Percentiles rank a stretch among this genome's conserved stretches.
These are phyloP conservation scores for Ramalina peruviana DNA, from an alignment of 495 filamentous ascomycete species.

Conservation along the genomic window DNA sequence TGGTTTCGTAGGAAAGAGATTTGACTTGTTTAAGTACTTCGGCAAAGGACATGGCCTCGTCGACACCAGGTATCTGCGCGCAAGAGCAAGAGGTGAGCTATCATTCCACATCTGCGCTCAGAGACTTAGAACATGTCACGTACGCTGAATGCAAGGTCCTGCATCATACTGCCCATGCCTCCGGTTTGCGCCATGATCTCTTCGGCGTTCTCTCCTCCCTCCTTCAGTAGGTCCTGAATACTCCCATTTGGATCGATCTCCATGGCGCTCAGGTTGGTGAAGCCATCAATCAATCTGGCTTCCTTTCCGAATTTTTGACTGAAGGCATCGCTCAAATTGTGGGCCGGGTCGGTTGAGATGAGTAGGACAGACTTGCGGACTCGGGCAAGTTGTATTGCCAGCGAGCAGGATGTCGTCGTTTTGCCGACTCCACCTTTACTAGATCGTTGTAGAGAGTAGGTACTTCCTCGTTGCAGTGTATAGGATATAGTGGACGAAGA, in stretches of 20 bases:
- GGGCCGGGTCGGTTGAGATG: constrained; percentile 95
- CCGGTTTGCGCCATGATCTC: constrained; percentile 49
- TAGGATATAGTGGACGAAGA: too few species aligned
- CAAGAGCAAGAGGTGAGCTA: too few species aligned
- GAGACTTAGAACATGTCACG: constrained; percentile 18
- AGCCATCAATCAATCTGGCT: constrained; percentile 81
- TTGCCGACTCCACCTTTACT: constrained; percentile 84
- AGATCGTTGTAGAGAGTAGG: background rate
- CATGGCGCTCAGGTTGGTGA: constrained; percentile 92
- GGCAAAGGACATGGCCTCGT: constrained; percentile 99
- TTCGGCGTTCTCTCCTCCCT: constrained; percentile 59
- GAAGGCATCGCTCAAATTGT: constrained; percentile 97
- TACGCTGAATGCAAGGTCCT: constrained; percentile 57
- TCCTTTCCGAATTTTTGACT: constrained; percentile 99
- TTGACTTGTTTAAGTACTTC: constrained; percentile 99
- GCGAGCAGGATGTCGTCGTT: constrained; percentile 94
- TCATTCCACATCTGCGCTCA: background rate
- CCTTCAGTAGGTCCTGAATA: constrained; percentile 84
- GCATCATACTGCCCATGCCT: constrained; percentile 62
- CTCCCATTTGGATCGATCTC: constrained; percentile 98
- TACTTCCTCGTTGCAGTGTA: too few species aligned
- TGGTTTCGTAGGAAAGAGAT: constrained; percentile 94
- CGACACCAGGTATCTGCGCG: constrained; percentile 83
- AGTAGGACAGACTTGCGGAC: constrained; percentile 89
- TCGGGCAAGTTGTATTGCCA: constrained; percentile 96